Conservation (phyloP, 768 basidiomycete genomes). For the Lyophyllum atratum region DNA sequence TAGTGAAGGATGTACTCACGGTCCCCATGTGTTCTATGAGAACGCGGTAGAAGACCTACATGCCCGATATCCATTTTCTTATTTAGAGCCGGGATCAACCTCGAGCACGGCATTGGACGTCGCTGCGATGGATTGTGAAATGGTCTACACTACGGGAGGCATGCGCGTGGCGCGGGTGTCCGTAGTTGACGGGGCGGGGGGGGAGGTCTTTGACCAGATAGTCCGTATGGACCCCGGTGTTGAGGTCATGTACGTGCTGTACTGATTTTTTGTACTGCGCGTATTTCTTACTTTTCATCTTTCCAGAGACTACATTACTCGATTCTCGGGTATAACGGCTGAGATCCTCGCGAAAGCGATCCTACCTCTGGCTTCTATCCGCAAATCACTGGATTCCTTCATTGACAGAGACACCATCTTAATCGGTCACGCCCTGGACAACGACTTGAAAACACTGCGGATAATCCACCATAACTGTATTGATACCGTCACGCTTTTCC, state of each 20-base stretch:
- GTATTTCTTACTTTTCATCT: background rate
- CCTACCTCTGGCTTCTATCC: conserved; percentile 65
- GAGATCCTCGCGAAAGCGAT: conserved; percentile 61
- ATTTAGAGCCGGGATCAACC: conserved; percentile 28
- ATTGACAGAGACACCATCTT: conserved; percentile 83
- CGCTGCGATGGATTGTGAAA: conserved; percentile 93
- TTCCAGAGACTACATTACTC: conserved; percentile 85
- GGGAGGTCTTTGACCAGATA: conserved; percentile 78
- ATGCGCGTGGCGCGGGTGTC: conserved; percentile 91
- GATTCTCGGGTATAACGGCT: conserved; percentile 80
- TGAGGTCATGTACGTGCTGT: conserved; percentile 73
- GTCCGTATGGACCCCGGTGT: conserved; percentile 82
- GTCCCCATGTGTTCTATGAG: conserved; percentile 93
- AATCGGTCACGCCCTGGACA: conserved; percentile 90
- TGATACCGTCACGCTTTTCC: conserved; percentile 88
- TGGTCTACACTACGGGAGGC: conserved; percentile 94
- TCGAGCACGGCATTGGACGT: conserved; percentile 58
- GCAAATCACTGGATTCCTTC: conserved; percentile 66
- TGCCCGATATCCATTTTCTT: conserved; percentile 73
- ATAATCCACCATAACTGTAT: conserved; percentile 84
- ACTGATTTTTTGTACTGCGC: conserved; percentile 21
- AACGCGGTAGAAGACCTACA: conserved; percentile 65
- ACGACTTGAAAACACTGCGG: conserved; percentile 89
- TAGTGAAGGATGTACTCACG: conserved; percentile 70
- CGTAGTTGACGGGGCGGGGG: conserved; percentile 76